Conservation (phyloP, 768 basidiomycete species). For the Calocera viscosa region DNA sequence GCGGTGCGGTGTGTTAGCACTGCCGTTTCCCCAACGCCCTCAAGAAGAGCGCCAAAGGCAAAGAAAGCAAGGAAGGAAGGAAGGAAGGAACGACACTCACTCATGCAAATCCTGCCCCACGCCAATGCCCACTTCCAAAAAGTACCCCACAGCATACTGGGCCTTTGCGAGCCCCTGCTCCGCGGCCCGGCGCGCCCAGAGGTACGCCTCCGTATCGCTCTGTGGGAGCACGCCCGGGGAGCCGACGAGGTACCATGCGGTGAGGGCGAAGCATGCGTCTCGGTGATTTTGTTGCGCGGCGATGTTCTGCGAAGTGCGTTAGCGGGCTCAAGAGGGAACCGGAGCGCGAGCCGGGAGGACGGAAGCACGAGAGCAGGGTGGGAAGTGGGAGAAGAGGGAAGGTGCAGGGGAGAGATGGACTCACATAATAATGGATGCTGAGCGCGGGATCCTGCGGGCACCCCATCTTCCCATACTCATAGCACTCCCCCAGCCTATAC, state of each 20-base stretch:
- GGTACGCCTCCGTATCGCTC: slow-evolving; percentile 93
- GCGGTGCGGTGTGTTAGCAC: too few species aligned
- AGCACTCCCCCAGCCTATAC: slow-evolving; percentile 91
- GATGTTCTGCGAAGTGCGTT: slow-evolving; percentile 56
- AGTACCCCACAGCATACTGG: slow-evolving; percentile 97
- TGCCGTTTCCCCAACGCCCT: too few species aligned
- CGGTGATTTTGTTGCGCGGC: slow-evolving; percentile 95
- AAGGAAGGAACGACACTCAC: slow-evolving; percentile 32
- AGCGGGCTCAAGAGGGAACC: too few species aligned
- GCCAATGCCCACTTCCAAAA: slow-evolving; percentile 88
- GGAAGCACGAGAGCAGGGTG: neutral
- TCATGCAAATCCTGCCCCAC: slow-evolving; percentile 53
- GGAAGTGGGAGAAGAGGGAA: neutral
- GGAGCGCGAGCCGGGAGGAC: too few species aligned
- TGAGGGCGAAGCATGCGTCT: slow-evolving; percentile 94
- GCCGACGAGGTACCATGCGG: slow-evolving; percentile 98
- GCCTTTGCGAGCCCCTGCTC: slow-evolving; percentile 87
- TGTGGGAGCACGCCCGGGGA: slow-evolving; percentile 95
- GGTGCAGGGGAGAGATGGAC: slow-evolving; percentile 22
- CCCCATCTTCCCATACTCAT: slow-evolving; percentile 98
- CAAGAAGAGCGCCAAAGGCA: neutral
- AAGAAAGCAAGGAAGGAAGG: slow-evolving; percentile 6
- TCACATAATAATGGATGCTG: slow-evolving; percentile 96
- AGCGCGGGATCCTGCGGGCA: slow-evolving; percentile 95
- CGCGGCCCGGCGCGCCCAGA: slow-evolving; percentile 95